Percentiles rank a stretch among this genome's conserved stretches.
Evolutionary conservation across 1,284 basidiomycete species (phyloP).

Genomic region (Ceratobasidium sp.): DNA sequence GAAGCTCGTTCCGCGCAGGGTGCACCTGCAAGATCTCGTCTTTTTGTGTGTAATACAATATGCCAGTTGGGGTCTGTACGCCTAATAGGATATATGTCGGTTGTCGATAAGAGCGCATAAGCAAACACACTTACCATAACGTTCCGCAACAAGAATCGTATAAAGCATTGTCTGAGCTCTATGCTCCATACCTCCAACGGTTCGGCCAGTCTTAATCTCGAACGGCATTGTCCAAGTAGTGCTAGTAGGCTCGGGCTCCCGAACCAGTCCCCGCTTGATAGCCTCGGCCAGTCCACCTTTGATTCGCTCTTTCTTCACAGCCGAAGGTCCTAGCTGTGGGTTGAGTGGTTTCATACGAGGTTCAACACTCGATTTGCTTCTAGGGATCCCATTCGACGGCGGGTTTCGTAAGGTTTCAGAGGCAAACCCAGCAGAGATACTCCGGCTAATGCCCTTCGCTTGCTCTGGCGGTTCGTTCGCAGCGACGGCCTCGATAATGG

Average conservation of each 20-base stretch:
- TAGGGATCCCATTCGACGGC: not conserved
- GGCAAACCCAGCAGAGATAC: constrained; percentile 22
- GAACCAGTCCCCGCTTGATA: constrained; percentile 28
- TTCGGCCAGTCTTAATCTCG: constrained; percentile 95
- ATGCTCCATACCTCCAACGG: constrained; percentile 86
- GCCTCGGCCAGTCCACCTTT: constrained; percentile 38
- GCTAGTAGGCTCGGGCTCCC: constrained; percentile 11
- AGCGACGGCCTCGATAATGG: constrained; percentile 81
- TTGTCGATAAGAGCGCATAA: not conserved
- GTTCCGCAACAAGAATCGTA: constrained; percentile 89
- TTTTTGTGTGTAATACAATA: constrained; percentile 94
- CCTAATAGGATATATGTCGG: constrained; percentile 51
- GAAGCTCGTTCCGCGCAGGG: constrained; percentile 82
- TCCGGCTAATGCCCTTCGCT: constrained; percentile 53
- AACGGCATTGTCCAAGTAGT: constrained; percentile 74
- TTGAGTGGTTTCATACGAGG: constrained; percentile 50
- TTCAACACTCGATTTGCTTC: constrained; percentile 25
- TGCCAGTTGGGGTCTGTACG: constrained; percentile 74
- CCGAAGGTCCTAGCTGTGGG: not conserved
- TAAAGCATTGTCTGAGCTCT: constrained; percentile 98
- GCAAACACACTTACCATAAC: constrained; percentile 71
- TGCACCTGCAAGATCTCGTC: constrained; percentile 89
- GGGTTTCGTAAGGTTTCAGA: not conserved
- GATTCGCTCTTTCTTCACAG: constrained; percentile 20
- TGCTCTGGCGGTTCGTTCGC: constrained; percentile 57